Evolutionary conservation across 1,139 yeast genomes (phyloP), one percentile per base, ranked within the genome.

Genomic region (Yamadazyma atmosphaerica): DNA sequence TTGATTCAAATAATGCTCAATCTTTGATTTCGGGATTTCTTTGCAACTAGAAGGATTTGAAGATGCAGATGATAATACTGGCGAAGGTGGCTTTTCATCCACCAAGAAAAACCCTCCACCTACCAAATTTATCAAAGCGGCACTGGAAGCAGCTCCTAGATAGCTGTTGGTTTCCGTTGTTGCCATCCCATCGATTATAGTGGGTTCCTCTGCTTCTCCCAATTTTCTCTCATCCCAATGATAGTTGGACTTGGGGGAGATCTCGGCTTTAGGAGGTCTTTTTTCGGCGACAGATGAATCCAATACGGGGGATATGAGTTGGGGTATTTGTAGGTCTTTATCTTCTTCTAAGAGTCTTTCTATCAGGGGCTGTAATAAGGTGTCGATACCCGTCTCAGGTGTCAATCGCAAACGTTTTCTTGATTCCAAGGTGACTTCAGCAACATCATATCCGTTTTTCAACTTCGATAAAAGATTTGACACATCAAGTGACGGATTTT

Each of bases 171-270:
- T 37, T 25, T 51, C 51, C 3, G 53, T 50, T 14, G 54, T 50
- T 13, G 56, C 56, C 53, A 52, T 52, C 4, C 55, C 56, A 35
- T 51, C 51, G 17, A 49, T 47, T 4, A 47, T 47, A 2, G 49
- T 37, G 2, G 45, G 46, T 33, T 36, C 39, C 21, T 49, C 46
- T n/a, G n/a, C n/a, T 1, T 49, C 51, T 4, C 49, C 52, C 19
- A 42, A 47, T 15, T 41, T 42, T 18, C 54, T 36, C 33, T 50
- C 54, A 32, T 50, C 54, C 54, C 54, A 50, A 33, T 41, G 40
- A 31, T 46, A 49, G 21, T 38, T 42, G 2, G 47, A 40, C 19
- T 37, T 39, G 7, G 46, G 51, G 5, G 51, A 44, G 13, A 43
- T 40, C 17, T 43, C 47, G 9, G 37, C 9, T 14, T 33, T 33